Conservation (phyloP, 2,329 filamentous ascomycete genomes). For the Arthrinium phaeospermum region DNA sequence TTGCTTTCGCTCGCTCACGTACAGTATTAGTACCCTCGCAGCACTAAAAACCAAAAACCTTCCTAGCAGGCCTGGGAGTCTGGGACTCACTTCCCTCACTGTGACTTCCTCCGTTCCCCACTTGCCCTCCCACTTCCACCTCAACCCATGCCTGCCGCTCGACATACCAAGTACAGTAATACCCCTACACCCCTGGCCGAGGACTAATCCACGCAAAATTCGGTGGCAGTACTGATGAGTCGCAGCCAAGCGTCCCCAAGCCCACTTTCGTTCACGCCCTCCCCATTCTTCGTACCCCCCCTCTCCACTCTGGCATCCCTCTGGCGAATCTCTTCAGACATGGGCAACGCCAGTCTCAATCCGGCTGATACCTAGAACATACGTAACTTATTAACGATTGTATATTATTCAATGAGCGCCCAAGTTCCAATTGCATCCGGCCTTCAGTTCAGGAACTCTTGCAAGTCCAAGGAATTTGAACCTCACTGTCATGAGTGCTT, state of each 20-base stretch:
- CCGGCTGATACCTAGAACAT: constrained; percentile 26
- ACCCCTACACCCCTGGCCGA: constrained; percentile 2
- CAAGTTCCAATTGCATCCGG: constrained; percentile 25
- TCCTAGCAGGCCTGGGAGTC: background rate
- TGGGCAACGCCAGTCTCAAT: constrained; percentile 26
- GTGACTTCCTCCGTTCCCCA: constrained; percentile 8
- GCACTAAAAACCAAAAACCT: background rate
- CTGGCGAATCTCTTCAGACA: constrained; percentile 25
- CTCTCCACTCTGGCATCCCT: constrained; percentile 8
- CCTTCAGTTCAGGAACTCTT: constrained; percentile 21
- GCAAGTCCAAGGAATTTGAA: constrained; percentile 22
- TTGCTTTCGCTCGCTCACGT: background rate
- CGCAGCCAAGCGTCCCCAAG: constrained; percentile 18
- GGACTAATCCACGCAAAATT: constrained; percentile 1
- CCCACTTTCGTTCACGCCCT: background rate
- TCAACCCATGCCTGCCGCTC: constrained; percentile 2
- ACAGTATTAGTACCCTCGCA: background rate
- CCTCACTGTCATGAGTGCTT: background rate
- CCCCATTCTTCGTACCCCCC: background rate
- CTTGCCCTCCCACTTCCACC: background rate
- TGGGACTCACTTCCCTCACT: constrained; percentile 13
- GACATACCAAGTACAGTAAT: constrained; percentile 13
- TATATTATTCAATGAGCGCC: constrained; percentile 26
- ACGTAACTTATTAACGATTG: constrained; percentile 25
- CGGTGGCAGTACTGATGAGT: background rate